Percentiles rank a stretch among this genome's conserved stretches.
Conservation (phyloP, 2,329 filamentous ascomycete genomes). For the Colletotrichum lupini region DNA sequence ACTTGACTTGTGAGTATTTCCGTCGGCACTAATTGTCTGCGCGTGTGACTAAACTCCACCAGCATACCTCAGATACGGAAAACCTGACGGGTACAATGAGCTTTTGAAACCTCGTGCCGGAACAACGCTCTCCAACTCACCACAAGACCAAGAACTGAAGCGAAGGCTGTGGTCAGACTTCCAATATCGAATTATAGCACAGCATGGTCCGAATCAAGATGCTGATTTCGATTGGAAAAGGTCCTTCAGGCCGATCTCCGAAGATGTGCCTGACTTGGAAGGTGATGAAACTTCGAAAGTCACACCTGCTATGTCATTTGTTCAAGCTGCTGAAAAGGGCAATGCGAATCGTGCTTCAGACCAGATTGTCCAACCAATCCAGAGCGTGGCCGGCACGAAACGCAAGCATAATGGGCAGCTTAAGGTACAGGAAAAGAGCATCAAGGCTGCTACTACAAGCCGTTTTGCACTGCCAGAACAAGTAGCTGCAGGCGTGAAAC, state of each 20-base stretch:
- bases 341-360: neutral
- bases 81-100: neutral
- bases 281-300: neutral
- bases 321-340: neutral
- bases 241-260: neutral
- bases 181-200: neutral
- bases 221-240: neutral
- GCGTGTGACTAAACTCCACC: neutral
- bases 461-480: too few species aligned
- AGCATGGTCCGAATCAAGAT: neutral
- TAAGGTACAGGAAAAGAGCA: neutral
- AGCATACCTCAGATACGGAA: neutral
- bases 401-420: neutral
- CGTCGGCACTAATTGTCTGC: too few species aligned
- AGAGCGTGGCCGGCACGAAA: neutral
- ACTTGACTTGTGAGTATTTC: slow-evolving; percentile 8
- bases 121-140: neutral
- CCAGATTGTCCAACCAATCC: neutral
- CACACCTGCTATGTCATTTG: neutral
- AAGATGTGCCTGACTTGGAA: neutral
- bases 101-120: neutral
- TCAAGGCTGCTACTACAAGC: too few species aligned
- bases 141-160: neutral
- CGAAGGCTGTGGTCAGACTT: neutral
- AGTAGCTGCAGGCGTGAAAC: too few species aligned